Percentiles rank a stretch among this genome's conserved stretches.
Conservation (phyloP, 768 basidiomycete species). For the Candolleomyces eurysporus region DNA sequence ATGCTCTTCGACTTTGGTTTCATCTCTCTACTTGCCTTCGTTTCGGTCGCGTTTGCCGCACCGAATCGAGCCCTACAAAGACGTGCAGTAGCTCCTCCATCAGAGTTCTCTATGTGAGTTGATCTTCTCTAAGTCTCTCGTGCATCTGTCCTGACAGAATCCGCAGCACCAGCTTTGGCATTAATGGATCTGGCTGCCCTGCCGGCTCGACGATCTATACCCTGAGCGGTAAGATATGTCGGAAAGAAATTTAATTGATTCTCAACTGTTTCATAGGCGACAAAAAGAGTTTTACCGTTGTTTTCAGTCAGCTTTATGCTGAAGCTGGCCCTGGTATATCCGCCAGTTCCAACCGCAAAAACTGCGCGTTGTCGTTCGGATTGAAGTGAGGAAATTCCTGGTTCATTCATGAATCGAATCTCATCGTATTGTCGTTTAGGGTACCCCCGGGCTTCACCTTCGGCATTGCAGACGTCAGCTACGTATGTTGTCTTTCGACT, state of each 20-base stretch:
- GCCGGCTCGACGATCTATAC: constrained; percentile 13
- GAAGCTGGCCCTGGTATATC: constrained; percentile 8
- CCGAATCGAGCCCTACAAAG: not conserved
- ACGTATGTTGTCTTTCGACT: constrained; percentile 10
- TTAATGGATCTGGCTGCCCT: constrained; percentile 19
- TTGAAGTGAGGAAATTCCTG: constrained; percentile 10
- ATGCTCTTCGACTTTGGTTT: too few species aligned
- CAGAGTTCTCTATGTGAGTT: constrained; percentile 10
- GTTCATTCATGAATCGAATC: not conserved
- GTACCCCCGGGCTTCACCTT: constrained; percentile 23
- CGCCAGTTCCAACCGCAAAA: constrained; percentile 7
- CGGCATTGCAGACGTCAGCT: constrained; percentile 22
- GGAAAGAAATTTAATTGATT: not conserved
- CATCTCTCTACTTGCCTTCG: too few species aligned
- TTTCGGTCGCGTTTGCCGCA: too few species aligned
- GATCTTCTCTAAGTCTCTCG: not conserved
- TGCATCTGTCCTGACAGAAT: not conserved
- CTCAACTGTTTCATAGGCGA: not conserved
- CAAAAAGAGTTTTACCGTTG: constrained; percentile 3
- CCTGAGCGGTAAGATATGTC: constrained; percentile 9
- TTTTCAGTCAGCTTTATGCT: constrained; percentile 8
- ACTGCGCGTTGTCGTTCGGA: constrained; percentile 4
- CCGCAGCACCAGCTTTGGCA: constrained; percentile 15
- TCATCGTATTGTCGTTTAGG: not conserved
- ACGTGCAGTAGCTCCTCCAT: not conserved